A percentile compares a stretch with the other conserved stretches of the same genome.
Conservation (phyloP, 768 basidiomycete species). For the Chlorophyllum brunneum region DNA sequence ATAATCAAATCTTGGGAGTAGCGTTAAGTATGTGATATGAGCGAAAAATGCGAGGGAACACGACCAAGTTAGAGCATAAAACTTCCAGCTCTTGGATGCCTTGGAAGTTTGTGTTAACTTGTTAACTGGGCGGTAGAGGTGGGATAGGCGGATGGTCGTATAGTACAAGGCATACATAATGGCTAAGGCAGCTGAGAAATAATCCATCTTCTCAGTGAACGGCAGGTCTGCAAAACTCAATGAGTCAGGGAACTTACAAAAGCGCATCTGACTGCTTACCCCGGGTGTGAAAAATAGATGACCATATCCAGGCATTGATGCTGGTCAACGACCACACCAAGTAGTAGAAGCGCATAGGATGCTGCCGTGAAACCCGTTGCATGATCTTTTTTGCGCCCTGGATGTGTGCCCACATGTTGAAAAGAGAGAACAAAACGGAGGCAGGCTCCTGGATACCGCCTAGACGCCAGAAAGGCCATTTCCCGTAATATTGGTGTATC, state of each 20-base stretch:
- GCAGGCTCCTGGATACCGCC: slow-evolving; percentile 94
- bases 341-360: slow-evolving; percentile 73
- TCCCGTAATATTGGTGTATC: slow-evolving; percentile 85
- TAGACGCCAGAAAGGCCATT: slow-evolving; percentile 94
- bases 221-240: slow-evolving; percentile 57
- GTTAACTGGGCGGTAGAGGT: slow-evolving; percentile 49
- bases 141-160: slow-evolving; percentile 71
- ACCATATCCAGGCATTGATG: slow-evolving; percentile 93
- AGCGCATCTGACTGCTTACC: slow-evolving; percentile 44
- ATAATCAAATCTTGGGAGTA: slow-evolving; percentile 85
- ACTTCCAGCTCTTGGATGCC: slow-evolving; percentile 18
- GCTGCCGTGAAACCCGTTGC: slow-evolving; percentile 41
- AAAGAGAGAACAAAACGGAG: slow-evolving; percentile 84
- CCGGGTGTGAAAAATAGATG: slow-evolving; percentile 87
- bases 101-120: slow-evolving; percentile 18
- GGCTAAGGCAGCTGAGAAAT: slow-evolving; percentile 87
- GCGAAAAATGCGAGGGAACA: slow-evolving; percentile 55
- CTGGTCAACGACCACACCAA: slow-evolving; percentile 62
- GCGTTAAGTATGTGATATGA: slow-evolving; percentile 77
- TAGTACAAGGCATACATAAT: slow-evolving; percentile 82
- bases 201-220: slow-evolving; percentile 86
- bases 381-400: slow-evolving; percentile 51
- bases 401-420: slow-evolving; percentile 76
- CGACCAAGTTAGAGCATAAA: slow-evolving; percentile 41
- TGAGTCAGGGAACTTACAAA: neutral